Evolutionary conservation across 257 asterid genomes (phyloP), one percentile per base, ranked within the genome.

Genomic region (Solanum neorickii): DNA sequence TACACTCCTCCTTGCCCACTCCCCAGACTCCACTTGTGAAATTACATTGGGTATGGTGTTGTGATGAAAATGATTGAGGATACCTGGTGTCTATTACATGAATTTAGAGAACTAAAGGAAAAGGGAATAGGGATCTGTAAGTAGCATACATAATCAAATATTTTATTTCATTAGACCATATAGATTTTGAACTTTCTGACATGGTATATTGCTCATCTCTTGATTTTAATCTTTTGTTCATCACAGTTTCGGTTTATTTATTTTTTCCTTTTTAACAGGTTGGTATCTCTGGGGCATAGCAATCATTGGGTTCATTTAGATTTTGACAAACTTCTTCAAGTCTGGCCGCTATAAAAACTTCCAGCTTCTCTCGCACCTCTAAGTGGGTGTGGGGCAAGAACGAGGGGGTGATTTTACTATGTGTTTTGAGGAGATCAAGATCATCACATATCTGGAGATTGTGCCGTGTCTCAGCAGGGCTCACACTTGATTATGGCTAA

Each of bases 401-500:
- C 86, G 90, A 93, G 89, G 87, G 92, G 87, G 90, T 93, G 88
- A 90, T 92, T 87, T 86, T 95, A 37, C 77, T 91, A 87, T 92
- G 93, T 90, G 96, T 89, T 87, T 89, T 91, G 80, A 92, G 98
- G 92, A 94, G 96, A 86, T 96, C 99, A 83, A 94, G 96, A 90
- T 95, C 98, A 87, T 94, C 99, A 5, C 95, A 93, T 88, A 89
- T 97, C 86, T 97, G 99, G 99, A 96, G 99, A 94, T 82, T 97
- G 95, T 93, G 98, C 91, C 97, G 99, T 60, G 91, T 92, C 87
- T 94, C 97, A n/a, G 97, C 91, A 88, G 99, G 99, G 52, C 92
- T 95, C 88, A 92, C 98, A 5, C 87, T 96, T 89, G 99, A 97
- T 89, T 97, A 97, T 85, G 99, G 99, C 99, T 97, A 97, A 97